Evolutionary conservation across 169 alveolate genomes (phyloP), one percentile per base, ranked within the genome.

Genomic region (Fabrea salina): DNA sequence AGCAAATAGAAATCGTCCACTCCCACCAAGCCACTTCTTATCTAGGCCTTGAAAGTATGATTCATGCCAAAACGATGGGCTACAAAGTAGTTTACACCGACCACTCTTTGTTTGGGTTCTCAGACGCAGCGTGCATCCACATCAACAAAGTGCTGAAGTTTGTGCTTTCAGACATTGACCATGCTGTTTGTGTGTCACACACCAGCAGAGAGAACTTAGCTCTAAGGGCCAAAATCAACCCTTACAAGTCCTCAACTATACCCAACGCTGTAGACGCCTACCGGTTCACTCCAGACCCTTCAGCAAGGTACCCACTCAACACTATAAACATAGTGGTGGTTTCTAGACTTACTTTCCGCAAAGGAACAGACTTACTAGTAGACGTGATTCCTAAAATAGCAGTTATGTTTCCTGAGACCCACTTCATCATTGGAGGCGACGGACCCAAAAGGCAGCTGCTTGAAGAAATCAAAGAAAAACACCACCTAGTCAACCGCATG

Each of bases 61-160:
- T 92, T 22, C 94, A 91, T 81, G 89, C 97, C 5, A 86, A 86
- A 66, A 86, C 97, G 22, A 54, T 94, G 86, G 96, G 97, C 7
- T 76, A 78, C 78, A 93, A 95, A 75, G 89, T 95, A 1, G 99
- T 98, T 25, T 99, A 94, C 88, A 98, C 99, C 8, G 99, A 99
- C 84, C 99, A 99, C 91, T 97, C 99, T n/a, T 91, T 98, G 70
- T 99, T 96, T 87, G 99, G 99, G 47, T 97, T 98, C 79, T 90
- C 97, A 19, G 98, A 97, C 82, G 88, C 94, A 8, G 99, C 98
- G 30, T 95, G 98, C 72, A 96, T 97, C n/a, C 98, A 96, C 79
- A 86, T 96, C 19, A 96, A 96, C 81, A 95, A 96, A 88, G 92
- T 97, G 41, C 61, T 95, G 51, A 92, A 92, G 76, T 82, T 89